Percentiles rank a stretch among this genome's conserved stretches.
Conservation (phyloP, 1,284 basidiomycete species). For the Puccinia polysora region DNA sequence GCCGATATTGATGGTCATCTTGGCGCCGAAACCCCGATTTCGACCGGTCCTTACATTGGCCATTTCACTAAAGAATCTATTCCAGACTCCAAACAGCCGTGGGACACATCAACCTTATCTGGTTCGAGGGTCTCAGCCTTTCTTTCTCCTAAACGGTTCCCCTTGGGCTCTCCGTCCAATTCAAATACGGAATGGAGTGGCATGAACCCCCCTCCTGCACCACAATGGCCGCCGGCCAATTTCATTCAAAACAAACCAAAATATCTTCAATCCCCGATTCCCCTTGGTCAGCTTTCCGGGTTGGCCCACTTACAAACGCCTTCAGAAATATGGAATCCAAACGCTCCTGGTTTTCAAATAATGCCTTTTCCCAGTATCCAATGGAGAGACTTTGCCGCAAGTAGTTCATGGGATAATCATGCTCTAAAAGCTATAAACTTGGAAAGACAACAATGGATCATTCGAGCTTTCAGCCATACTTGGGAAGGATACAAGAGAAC, state of each 20-base stretch:
- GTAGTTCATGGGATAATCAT: conserved; percentile 20
- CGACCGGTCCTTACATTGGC: conserved; percentile 11
- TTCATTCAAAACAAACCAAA: conserved; percentile 14
- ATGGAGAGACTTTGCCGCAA: conserved; percentile 17
- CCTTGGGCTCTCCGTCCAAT: conserved; percentile 5
- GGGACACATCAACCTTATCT: conserved; percentile 28
- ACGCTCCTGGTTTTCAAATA: conserved; percentile 1
- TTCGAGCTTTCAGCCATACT: conserved; percentile 39
- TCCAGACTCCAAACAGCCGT: conserved; percentile 30
- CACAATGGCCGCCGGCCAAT: conserved; percentile 30
- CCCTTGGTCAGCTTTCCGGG: conserved; percentile 23
- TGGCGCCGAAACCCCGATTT: conserved; percentile 3
- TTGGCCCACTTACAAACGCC: not conserved
- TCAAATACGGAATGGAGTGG: conserved; percentile 20
- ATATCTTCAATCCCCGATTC: conserved; percentile 12
- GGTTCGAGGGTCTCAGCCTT: conserved; percentile 14
- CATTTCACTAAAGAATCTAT: not conserved
- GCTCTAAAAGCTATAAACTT: conserved; percentile 7
- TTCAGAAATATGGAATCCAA: not conserved
- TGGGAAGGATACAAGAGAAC: conserved; percentile 44
- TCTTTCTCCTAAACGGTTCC: conserved; percentile 33
- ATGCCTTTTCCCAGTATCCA: conserved; percentile 23
- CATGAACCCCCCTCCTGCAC: conserved; percentile 20
- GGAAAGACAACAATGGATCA: conserved; percentile 32
- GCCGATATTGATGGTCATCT: not conserved